These are phyloP conservation scores for Emiliania huxleyi DNA, from an alignment of 78 protist genomes.

Conservation along the genomic window DNA sequence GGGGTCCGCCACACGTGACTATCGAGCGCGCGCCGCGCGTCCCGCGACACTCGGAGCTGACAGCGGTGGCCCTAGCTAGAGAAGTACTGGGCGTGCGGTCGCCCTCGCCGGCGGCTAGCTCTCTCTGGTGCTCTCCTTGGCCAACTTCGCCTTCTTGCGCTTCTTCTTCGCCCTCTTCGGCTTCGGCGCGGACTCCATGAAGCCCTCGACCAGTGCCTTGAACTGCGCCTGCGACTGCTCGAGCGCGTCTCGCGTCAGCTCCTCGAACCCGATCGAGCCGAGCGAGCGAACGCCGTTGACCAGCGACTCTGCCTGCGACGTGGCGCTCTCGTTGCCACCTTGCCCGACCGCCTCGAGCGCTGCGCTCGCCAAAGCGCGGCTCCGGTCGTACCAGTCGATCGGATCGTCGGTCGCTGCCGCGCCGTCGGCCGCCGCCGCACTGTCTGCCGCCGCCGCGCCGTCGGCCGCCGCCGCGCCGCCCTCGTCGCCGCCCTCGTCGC, in stretches of 20 bases:
- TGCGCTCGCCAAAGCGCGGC: neutral
- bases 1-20: too few species aligned
- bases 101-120: too few species aligned
- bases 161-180: neutral
- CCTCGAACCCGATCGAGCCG: neutral
- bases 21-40: too few species aligned
- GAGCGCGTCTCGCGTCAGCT: neutral
- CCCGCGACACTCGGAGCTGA: too few species aligned
- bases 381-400: neutral
- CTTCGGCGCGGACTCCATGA: neutral
- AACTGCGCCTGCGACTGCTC: neutral
- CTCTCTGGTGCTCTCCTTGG: too few species aligned
- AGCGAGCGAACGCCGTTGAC: neutral
- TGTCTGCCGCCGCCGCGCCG: too few species aligned
- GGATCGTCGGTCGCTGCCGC: neutral
- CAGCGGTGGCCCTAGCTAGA: too few species aligned
- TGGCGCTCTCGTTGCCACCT: neutral
- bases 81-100: too few species aligned
- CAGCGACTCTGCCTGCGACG: neutral
- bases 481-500: too few species aligned
- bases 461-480: neutral
- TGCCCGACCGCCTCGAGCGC: neutral
- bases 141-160: neutral
- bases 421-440: too few species aligned
- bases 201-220: neutral